Base-by-base conservation (phyloP, 2,329 filamentous ascomycete genomes). In the Phyllosticta citribraziliensis region DNA sequence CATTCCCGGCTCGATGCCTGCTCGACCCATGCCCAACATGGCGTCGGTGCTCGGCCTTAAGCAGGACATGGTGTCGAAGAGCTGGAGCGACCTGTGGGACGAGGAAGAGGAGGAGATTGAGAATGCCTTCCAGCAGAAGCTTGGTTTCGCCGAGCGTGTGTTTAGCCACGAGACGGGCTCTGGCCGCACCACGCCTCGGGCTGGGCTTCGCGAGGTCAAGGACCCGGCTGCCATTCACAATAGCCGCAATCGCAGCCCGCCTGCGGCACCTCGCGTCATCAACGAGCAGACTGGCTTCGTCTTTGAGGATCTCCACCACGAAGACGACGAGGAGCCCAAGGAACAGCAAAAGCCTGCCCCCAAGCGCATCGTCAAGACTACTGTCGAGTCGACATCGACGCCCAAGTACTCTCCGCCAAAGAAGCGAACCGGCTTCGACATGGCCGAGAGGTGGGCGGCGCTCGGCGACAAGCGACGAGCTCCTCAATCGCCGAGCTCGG, bases 41-140 rank as follows among this genome's bases (percentile, higher is more conserved):
- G 86, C 89, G 4, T 84, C 88, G 70, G 84, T 93, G 57, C 93
- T 96, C 71, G 89, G 89, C 57, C 86, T 86, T 70, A 85, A 88
- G 72, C 83, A 85, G 64, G 88, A 93, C 54, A 79, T 83, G 55
- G 89, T 95, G 55, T 96, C 94, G 61, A 97, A 97, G 87, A 97
- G 94, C 80, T 99, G 94, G 94, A 96, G 92, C 70, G 94, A 99
- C 73, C 85, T 97, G 74, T 97, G 91, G 88, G 93, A 97, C 63
- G 93, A 97, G 73, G 93, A 97, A 72, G 93, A 97, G 59, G 91
- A 94, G 69, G 86, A 88, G 65, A 79, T 81, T 40, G 83, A 87
- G 68, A 84, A 87, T 51, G 66, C 59, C 59, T 66, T 70, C 56
- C 73, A 71, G 68, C 65, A 66, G 62, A 69, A 70, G 59, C 55